These are phyloP conservation scores for Suhomyces yuchorum DNA, from an alignment of 1,139 yeast species.

Conservation along the genomic window DNA sequence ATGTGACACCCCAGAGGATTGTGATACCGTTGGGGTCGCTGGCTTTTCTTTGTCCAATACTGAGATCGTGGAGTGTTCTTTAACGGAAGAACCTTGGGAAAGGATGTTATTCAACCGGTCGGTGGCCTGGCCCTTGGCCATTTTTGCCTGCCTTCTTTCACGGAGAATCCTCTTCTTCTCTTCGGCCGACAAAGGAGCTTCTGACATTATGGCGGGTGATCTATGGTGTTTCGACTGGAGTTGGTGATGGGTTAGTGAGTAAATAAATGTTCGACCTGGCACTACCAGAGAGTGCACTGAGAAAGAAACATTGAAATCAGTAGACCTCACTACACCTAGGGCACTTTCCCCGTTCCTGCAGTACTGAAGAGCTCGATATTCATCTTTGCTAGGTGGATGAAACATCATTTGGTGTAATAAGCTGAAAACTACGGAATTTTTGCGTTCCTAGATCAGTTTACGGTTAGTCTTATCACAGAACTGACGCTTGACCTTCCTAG, in stretches of 20 bases:
- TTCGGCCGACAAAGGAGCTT: conserved; percentile 39
- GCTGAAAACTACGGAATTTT: neutral
- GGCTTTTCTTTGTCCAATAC: conserved; percentile 34
- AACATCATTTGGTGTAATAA: too few species aligned
- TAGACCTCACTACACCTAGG: too few species aligned
- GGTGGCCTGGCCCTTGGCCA: conserved; percentile 59
- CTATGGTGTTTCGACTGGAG: neutral
- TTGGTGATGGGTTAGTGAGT: neutral
- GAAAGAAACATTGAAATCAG: neutral
- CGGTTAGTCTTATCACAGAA: too few species aligned
- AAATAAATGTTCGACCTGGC: conserved; percentile 2
- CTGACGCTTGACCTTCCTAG: too few species aligned
- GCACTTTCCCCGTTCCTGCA: too few species aligned
- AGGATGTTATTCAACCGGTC: conserved; percentile 54
- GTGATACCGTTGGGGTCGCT: neutral
- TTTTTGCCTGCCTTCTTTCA: conserved; percentile 71
- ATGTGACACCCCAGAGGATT: neutral
- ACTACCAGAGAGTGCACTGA: neutral
- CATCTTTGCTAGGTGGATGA: too few species aligned
- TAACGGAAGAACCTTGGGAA: conserved; percentile 46
- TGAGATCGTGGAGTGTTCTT: conserved; percentile 33
- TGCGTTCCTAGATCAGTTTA: too few species aligned
- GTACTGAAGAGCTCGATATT: too few species aligned
- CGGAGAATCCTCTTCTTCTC: conserved; percentile 64
- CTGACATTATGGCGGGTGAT: conserved; percentile 2